Conservation (phyloP, 2,329 filamentous ascomycete species). For the Ophiognomonia clavigignenti-juglandacearum region DNA sequence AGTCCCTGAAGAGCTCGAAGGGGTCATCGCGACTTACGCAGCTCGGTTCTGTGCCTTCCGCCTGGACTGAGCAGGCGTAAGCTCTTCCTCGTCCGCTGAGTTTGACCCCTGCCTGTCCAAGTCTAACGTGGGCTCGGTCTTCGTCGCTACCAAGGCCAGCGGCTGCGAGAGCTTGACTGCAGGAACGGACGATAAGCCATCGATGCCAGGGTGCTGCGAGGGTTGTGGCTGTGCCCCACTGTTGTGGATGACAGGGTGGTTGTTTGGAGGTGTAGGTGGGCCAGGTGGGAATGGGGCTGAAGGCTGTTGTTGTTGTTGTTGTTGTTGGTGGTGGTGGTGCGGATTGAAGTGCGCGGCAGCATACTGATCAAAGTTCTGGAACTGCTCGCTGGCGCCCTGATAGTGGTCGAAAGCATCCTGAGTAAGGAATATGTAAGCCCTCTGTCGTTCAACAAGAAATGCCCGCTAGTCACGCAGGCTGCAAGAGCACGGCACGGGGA, state of each 20-base stretch:
- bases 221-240: slow-evolving; percentile 23
- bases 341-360: slow-evolving; percentile 35
- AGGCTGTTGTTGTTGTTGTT: too few relatives aligned
- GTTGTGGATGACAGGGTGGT: slow-evolving; percentile 22
- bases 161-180: slow-evolving; percentile 18
- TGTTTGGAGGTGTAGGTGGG: slow-evolving; percentile 48
- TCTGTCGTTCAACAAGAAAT: slow-evolving; percentile 17
- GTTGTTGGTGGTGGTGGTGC: too few relatives aligned
- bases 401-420: slow-evolving; percentile 48
- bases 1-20: neutral
- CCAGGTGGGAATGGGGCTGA: slow-evolving; percentile 34
- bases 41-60: slow-evolving; percentile 59
- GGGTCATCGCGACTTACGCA: slow-evolving; percentile 41
- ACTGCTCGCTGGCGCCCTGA: slow-evolving; percentile 44
- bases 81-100: slow-evolving; percentile 49
- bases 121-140: slow-evolving; percentile 32
- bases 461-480: slow-evolving; percentile 22
- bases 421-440: slow-evolving; percentile 29
- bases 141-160: slow-evolving; percentile 29
- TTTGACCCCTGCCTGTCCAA: slow-evolving; percentile 38
- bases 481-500: slow-evolving; percentile 19
- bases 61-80: slow-evolving; percentile 54
- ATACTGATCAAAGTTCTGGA: slow-evolving; percentile 42
- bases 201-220: slow-evolving; percentile 23
- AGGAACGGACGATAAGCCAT: slow-evolving; percentile 17